These are phyloP conservation scores for Scheffersomyces titani DNA, from an alignment of 1,139 yeast species.

Conservation along the genomic window DNA sequence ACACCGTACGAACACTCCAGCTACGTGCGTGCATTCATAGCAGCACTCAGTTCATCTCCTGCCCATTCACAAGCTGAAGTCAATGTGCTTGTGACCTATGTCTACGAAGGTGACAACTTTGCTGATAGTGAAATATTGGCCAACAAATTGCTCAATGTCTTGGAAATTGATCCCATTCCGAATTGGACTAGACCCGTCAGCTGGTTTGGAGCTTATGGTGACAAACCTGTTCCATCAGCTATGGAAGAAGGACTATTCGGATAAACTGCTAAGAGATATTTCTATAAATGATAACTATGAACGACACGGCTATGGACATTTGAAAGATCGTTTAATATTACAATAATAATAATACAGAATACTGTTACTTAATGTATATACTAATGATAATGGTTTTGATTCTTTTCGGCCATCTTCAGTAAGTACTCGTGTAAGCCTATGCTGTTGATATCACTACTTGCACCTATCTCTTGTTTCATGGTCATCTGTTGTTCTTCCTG, in stretches of 20 bases:
- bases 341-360: neutral
- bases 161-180: slow-evolving; percentile 22
- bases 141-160: slow-evolving; percentile 27
- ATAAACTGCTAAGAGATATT: slow-evolving; percentile 18
- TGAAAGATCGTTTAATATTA: neutral
- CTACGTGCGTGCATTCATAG: slow-evolving; percentile 9
- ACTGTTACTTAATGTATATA: neutral
- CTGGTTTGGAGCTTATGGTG: slow-evolving; percentile 88
- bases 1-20: slow-evolving; percentile 12
- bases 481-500: neutral
- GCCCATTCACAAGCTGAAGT: slow-evolving; percentile 13
- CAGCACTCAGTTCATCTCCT: neutral
- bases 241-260: slow-evolving; percentile 79
- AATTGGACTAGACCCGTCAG: slow-evolving; percentile 63
- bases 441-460: slow-evolving; percentile 4
- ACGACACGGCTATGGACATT: neutral
- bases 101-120: slow-evolving; percentile 89
- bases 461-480: slow-evolving; percentile 1
- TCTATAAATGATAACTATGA: neutral
- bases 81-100: slow-evolving; percentile 48
- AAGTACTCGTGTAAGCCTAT: slow-evolving; percentile 9
- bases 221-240: slow-evolving; percentile 61
- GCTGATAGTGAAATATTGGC: slow-evolving; percentile 68
- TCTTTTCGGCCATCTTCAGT: slow-evolving; percentile 2
- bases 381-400: neutral